Conservation (phyloP, 352 stramenopile genomes). For the Peronospora belbahrii region DNA sequence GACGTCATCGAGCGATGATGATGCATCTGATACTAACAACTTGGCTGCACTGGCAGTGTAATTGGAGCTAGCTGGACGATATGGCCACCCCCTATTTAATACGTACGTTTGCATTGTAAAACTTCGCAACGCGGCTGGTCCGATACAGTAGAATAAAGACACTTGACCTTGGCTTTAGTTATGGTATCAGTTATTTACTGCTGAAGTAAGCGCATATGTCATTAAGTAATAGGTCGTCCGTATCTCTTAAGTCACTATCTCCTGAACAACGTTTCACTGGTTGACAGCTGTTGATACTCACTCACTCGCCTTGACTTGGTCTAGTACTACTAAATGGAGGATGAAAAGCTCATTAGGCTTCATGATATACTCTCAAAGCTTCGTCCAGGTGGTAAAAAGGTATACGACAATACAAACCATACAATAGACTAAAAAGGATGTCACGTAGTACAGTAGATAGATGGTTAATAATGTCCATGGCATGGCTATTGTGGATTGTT, state of each 20-base stretch:
- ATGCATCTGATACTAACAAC: constrained; percentile 7
- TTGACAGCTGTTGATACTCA: too few species aligned
- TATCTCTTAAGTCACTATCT: background rate
- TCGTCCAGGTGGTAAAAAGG: constrained; percentile 71
- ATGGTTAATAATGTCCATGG: background rate
- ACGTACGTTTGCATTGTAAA: background rate
- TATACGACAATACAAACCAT: too few species aligned
- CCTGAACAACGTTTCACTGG: background rate
- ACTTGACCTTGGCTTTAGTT: background rate
- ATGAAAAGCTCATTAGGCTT: constrained; percentile 75
- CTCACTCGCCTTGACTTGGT: too few species aligned
- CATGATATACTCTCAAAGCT: constrained; percentile 84
- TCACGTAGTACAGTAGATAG: too few species aligned
- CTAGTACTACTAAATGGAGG: constrained; percentile 43
- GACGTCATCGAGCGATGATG: constrained; percentile 11
- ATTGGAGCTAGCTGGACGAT: constrained; percentile 7
- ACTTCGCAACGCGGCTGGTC: background rate
- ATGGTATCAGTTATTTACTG: background rate
- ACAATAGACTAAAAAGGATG: too few species aligned
- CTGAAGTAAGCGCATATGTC: too few species aligned
- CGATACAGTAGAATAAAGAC: too few species aligned
- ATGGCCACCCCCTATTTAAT: constrained; percentile 26
- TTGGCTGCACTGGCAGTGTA: constrained; percentile 25
- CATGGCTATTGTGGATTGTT: too few species aligned
- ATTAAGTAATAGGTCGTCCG: background rate